A percentile compares a stretch with the other conserved stretches of the same genome.
phyloP scores from a whole-genome alignment of 768 basidiomycete species.

The Mycena venus region DNA sequence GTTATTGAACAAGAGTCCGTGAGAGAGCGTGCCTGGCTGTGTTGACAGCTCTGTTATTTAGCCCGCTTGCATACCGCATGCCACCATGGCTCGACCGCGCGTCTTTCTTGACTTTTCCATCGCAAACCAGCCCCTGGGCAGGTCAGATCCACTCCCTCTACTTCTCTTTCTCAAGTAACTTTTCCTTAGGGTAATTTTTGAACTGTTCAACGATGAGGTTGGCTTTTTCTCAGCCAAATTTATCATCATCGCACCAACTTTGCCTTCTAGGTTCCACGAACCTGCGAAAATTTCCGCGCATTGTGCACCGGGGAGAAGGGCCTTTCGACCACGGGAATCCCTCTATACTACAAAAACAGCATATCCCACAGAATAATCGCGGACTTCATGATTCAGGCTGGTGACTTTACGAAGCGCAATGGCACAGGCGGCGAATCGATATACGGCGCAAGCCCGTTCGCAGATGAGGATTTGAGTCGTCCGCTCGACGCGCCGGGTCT shows the following conservation, averaged over 20 bases:
- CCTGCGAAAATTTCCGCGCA: conserved; percentile 76
- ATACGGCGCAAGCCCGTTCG: conserved; percentile 75
- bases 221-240: too few species aligned
- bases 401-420: conserved; percentile 86
- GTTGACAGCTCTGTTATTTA: background rate
- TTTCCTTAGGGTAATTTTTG: conserved; percentile 72
- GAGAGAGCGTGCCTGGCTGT: conserved; percentile 10
- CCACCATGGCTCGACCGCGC: conserved; percentile 66
- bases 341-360: conserved; percentile 86
- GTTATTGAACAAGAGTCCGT: conserved; percentile 26
- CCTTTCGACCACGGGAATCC: conserved; percentile 72
- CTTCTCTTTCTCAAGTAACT: conserved; percentile 12
- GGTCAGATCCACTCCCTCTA: conserved; percentile 44
- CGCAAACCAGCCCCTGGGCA: conserved; percentile 63
- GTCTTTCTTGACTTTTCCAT: conserved; percentile 79
- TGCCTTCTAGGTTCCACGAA: too few species aligned
- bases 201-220: conserved; percentile 80
- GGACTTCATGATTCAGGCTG: conserved; percentile 86
- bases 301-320: conserved; percentile 92
- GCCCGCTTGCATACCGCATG: too few species aligned
- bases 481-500: conserved; percentile 79
- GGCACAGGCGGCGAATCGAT: conserved; percentile 88
- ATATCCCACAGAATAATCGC: conserved; percentile 70
- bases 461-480: conserved; percentile 80
- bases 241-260: too few species aligned